Base-by-base conservation (phyloP, 345 rosid genomes). In the Turnera subulata region DNA sequence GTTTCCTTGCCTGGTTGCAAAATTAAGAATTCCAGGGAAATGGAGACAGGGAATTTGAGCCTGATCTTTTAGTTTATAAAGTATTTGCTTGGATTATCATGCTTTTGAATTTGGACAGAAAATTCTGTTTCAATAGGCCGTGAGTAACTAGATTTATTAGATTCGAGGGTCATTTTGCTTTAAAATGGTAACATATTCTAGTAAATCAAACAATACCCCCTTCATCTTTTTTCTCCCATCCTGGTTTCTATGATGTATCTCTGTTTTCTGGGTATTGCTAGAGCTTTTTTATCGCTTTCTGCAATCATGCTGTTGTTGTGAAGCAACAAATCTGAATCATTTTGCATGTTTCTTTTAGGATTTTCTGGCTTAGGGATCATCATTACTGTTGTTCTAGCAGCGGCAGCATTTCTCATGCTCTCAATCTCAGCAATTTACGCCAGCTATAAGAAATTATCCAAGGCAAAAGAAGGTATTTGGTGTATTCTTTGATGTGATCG, bases 381-480 rank as follows among this genome's bases (percentile, higher is more conserved):
- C 11, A 32, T 74, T 25, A 73, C 78, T 16, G 53, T 66, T 48
- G 69, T 24, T 23, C 62, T 76, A 33, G 73, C 76, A 46, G 49
- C 64, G 51, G 50, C 33, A 55, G 82, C 85, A 55, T 56, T 70
- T 21, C 32, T 73, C 21, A 55, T 73, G 62, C 55, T 80, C 35
- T 69, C 55, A n/a, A 33, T 67, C 56, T 64, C 32, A 26, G 73
- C 60, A 39, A 68, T 60, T 64, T 75, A 77, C 67, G 70, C 56
- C 5, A 20, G 39, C 38, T 72, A 64, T 62, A 8, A 53, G 29
- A 75, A 64, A 54, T 14, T 63, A 4, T 62, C 61, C 8, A 77
- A 51, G 71, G 46, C 24, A 12, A 80, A 49, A 74, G 18, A 60
- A 75, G 85, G 85, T 80, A 67, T 14, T 42, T n/a, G 13, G 29